Evolutionary conservation across 1,139 yeast genomes (phyloP), one percentile per base, ranked within the genome.

Genomic region (Zygoascus meyerae): DNA sequence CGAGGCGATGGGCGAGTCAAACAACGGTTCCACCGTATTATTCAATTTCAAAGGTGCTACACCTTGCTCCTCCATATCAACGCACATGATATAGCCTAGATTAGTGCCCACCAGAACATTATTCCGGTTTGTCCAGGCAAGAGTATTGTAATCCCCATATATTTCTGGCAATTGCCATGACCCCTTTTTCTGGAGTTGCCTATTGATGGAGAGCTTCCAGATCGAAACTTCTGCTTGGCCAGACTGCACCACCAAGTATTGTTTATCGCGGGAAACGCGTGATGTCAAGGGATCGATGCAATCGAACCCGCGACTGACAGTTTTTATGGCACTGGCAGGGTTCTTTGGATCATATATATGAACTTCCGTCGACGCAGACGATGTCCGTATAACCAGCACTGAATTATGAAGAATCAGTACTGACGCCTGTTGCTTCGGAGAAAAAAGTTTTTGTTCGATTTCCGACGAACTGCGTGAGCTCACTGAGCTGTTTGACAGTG

Each of bases 21-120:
- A 30, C 31, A 29, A 12, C 11, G 42, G 39, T 7, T 34, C 33
- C 5, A 40, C 9, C 10, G 36, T 34, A 21, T 28, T 17, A 12
- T 36, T 44, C 17, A 44, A 34, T n/a, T 36, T 38, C 15, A 44
- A 40, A 15, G 42, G 40, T 15, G 34, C 38, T 16, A 44, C 30
- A n/a, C 34, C 30, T 8, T 34, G 36, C 8, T 18, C 35, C 35
- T 40, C 16, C 14, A 40, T 40, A 16, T 40, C 21, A 18, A 40
- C 18, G 16, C 35, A 29, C 6, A 40, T 10, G 17, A 40, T 10
- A 10, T 30, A 40, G 6, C 45, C 45, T 5, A 16, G 21, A 5
- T 32, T n/a, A 9, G 41, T 30, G 26, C 45, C 45, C 14, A 42
- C 29, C 21, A 42, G 34, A 9, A 42, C 31, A 14, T 15, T n/a